These are phyloP conservation scores for Styphnolobium japonicum DNA, from an alignment of 306 rosid species.

Conservation along the genomic window DNA sequence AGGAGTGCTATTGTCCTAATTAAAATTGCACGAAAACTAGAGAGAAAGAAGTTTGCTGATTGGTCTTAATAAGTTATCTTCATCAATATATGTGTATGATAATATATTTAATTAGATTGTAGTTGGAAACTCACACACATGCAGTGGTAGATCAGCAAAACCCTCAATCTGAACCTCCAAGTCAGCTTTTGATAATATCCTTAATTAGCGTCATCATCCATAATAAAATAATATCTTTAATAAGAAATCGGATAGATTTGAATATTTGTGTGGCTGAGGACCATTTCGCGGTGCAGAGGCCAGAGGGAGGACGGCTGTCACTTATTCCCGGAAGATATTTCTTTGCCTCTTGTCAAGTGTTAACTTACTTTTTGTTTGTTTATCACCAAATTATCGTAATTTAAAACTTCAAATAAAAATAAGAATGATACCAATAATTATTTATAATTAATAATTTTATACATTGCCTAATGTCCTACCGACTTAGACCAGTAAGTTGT, in stretches of 20 bases:
- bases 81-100: background rate
- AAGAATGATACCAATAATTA: background rate
- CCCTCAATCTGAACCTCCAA: background rate
- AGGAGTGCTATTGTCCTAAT: background rate
- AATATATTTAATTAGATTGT: background rate
- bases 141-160: background rate
- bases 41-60: background rate
- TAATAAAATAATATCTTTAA: slow-evolving; percentile 2
- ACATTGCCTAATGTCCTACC: background rate
- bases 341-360: background rate
- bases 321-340: slow-evolving; percentile 32
- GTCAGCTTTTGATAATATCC: background rate
- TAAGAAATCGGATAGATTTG: background rate
- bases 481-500: background rate
- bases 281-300: slow-evolving; percentile 36
- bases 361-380: background rate
- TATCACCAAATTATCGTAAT: background rate
- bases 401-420: background rate
- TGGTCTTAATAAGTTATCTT: background rate
- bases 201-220: background rate
- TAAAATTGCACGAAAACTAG: background rate
- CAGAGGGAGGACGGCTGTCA: slow-evolving; percentile 3
- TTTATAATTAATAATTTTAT: background rate
- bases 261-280: slow-evolving; percentile 35
- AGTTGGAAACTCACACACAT: background rate